Evolutionary conservation across 768 basidiomycete species (phyloP).

Genomic region (Chalciporus pseudorubinellus): DNA sequence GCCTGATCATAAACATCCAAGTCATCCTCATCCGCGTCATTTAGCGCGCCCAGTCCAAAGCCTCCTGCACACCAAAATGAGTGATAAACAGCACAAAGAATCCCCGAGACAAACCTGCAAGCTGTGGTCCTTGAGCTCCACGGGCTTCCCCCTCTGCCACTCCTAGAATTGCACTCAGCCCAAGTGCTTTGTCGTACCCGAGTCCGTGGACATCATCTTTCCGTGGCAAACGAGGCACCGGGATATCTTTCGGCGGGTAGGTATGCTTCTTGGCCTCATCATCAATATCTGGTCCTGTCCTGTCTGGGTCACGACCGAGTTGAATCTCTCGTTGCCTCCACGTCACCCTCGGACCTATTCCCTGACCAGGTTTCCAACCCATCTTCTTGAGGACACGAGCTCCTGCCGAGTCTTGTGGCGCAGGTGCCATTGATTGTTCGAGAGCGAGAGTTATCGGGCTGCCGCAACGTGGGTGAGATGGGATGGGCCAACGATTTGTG

Average conservation of each 20-base stretch:
- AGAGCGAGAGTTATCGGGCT: conserved; percentile 67
- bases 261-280: conserved; percentile 85
- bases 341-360: conserved; percentile 87
- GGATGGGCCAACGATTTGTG: background rate
- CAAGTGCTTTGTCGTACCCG: conserved; percentile 69
- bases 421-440: conserved; percentile 64
- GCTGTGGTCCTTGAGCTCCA: conserved; percentile 43
- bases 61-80: conserved; percentile 51
- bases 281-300: conserved; percentile 51
- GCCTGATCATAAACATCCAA: conserved; percentile 73
- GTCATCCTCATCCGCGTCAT: conserved; percentile 94
- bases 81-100: background rate
- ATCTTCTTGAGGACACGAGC: conserved; percentile 88
- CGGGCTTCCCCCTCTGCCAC: conserved; percentile 19
- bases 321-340: conserved; percentile 72
- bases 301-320: conserved; percentile 47
- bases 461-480: conserved; percentile 1
- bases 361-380: conserved; percentile 93
- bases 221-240: conserved; percentile 54
- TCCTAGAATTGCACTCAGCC: conserved; percentile 60
- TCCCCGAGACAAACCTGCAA: conserved; percentile 48
- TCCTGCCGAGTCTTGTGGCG: conserved; percentile 78
- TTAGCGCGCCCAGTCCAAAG: conserved; percentile 85
- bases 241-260: conserved; percentile 81
- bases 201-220: conserved; percentile 83